Evolutionary conservation across 2,329 filamentous ascomycete species (phyloP).

Genomic region (Calonectria ilicicola): DNA sequence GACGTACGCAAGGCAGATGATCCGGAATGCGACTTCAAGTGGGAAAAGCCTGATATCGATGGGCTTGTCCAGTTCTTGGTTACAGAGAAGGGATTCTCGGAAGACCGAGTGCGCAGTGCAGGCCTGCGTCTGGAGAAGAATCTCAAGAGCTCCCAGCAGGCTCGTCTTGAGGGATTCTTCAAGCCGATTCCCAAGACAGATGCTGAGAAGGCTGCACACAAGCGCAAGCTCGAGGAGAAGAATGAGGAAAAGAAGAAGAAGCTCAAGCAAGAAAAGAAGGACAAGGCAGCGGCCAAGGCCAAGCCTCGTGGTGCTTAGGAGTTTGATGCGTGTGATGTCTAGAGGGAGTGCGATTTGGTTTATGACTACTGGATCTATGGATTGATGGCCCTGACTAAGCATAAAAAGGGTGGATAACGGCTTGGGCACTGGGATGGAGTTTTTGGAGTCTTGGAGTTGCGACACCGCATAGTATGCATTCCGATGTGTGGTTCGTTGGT

Average conservation of each 20-base stretch:
- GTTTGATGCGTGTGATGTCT: background rate
- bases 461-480: background rate
- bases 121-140: conserved; percentile 88
- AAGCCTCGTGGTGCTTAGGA: conserved; percentile 77
- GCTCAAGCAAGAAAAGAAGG: conserved; percentile 92
- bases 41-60: conserved; percentile 93
- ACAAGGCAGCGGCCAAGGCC: conserved; percentile 90
- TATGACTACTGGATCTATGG: background rate
- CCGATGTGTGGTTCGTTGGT: background rate
- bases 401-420: conserved; percentile 6
- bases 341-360: background rate
- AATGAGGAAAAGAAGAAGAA: conserved; percentile 95
- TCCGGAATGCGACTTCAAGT: conserved; percentile 95
- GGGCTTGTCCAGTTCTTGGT: conserved; percentile 92
- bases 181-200: conserved; percentile 91
- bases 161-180: conserved; percentile 95
- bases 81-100: conserved; percentile 94
- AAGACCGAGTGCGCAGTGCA: conserved; percentile 87
- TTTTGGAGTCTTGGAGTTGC: conserved; percentile 33
- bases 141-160: conserved; percentile 90
- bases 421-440: conserved; percentile 31
- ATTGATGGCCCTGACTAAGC: background rate
- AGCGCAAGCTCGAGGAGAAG: conserved; percentile 95
- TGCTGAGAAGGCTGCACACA: conserved; percentile 84
- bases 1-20: conserved; percentile 88